These are phyloP conservation scores for Calonectria naviculata DNA, from an alignment of 2,329 filamentous ascomycete genomes.

Conservation along the genomic window DNA sequence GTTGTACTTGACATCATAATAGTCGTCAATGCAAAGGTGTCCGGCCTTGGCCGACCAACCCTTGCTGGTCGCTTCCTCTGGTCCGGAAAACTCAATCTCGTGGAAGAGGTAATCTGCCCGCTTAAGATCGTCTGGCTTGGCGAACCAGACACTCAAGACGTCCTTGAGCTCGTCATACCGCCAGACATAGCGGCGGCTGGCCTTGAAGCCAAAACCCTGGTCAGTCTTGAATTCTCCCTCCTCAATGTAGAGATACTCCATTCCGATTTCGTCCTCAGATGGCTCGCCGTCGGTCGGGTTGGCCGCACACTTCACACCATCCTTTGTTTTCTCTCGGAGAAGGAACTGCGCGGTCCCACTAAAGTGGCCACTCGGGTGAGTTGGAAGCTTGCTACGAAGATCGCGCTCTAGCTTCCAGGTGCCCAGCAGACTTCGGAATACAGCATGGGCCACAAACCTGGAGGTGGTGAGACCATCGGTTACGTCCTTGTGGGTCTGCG, in stretches of 20 bases:
- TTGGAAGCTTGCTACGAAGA: conserved; percentile 63
- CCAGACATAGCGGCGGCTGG: conserved; percentile 77
- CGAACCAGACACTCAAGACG: conserved; percentile 78
- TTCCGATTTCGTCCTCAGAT: conserved; percentile 47
- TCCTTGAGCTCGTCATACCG: conserved; percentile 73
- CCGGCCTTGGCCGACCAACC: conserved; percentile 74
- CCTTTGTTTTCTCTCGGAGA: conserved; percentile 67
- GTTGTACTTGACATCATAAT: conserved; percentile 76
- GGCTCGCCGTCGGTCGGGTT: conserved; percentile 15
- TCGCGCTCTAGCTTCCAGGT: conserved; percentile 73
- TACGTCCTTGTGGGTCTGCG: conserved; percentile 56
- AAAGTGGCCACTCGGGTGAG: conserved; percentile 73
- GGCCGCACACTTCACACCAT: conserved; percentile 55
- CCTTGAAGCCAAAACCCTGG: conserved; percentile 67
- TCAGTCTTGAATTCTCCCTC: conserved; percentile 72
- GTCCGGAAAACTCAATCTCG: conserved; percentile 70
- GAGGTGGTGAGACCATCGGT: conserved; percentile 54
- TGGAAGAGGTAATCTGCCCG: conserved; percentile 81
- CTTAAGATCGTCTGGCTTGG: conserved; percentile 69
- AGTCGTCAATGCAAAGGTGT: conserved; percentile 78
- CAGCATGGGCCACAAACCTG: conserved; percentile 70
- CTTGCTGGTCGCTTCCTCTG: conserved; percentile 44
- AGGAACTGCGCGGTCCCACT: conserved; percentile 73
- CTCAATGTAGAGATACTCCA: conserved; percentile 77
- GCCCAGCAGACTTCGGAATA: conserved; percentile 78